Base-by-base conservation (phyloP, 305 asterid genomes). In the Galium porrigens region DNA sequence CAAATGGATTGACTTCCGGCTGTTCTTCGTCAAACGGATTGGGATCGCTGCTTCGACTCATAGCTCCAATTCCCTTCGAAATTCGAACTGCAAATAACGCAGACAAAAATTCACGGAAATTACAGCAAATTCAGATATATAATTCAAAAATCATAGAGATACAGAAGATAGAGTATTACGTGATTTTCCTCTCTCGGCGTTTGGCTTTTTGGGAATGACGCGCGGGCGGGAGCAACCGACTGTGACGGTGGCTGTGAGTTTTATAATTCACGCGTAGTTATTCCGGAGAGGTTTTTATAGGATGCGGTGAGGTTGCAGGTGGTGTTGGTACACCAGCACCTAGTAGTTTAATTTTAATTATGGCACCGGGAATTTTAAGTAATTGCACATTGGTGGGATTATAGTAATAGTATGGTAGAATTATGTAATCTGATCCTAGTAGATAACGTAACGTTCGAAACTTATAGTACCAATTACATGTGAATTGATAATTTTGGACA, bases 1-100 rank as follows among this genome's bases (percentile, higher is more conserved):
- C 76, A 78, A 92, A 92, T 33, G 98, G 98, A 83, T 92, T 92
- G 86, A 92, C 95, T 84, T 86, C 98, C 22, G 78, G 96, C 61
- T 85, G 90, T 70, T 76, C 97, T 74, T 86, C 98, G 74, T 85
- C 95, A 74, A 92, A 89, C 8, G 98, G 96, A 77, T 92, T 92
- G 14, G 88, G 95, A 75, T 92, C 98, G 81, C 72, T 78, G 46
- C 83, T 74, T 33, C 94, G 92, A 81, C 71, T 83, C 96, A 86
- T 66, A n/a, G 32, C 48, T 42, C 22, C 12, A 27, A 56, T 12
- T 51, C 57, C 20, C 17, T 42, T 10, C 56, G 41, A 39, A 46
- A 39, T 58, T 53, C 67, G 7, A 0, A n/a, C 37, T 17, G 52
- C 52, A 46, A 46, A 46, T 1, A 42, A 11, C 49, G 11, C 49